Base-by-base conservation (phyloP, 2,329 filamentous ascomycete genomes). In the Cordyceps fumosorosea region DNA sequence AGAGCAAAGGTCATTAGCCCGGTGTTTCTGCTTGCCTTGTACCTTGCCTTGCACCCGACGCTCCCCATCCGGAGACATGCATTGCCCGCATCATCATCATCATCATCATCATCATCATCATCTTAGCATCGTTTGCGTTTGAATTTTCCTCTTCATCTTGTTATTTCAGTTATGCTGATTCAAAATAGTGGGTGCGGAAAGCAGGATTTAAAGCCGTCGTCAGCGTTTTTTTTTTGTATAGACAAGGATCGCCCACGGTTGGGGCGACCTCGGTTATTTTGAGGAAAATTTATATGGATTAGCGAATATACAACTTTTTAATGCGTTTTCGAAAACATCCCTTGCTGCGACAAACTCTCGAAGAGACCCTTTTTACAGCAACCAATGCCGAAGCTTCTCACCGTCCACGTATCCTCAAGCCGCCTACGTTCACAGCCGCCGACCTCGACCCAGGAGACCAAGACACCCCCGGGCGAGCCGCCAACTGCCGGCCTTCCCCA, bases 1-100 rank as follows among this genome's bases (percentile, higher is more conserved):
- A 82, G 72, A 78, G 75, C 74, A 82, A 81, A 56, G 60, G 60
- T 62, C 60, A 62, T 26, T 62, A 62, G 22, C 20, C 54, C 60
- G 24, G 18, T 44, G 22, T 42, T 47, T 22, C 52, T 24, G 14
- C 7, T 26, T 50, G 20, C 20, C 18, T n/a, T n/a, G n/a, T 29
- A 29, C 29, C 29, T 29, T 6, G 29, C 8, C 29, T 29, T 47
- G n/a, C 8, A 26, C 32, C 29, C 11, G 29, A 24, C 55, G 20
- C 8, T 26, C 3, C 4, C 16, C 10, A 3, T 44, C 16, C 2
- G 55, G 26, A 45, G 24, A 29, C 2, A 10, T 10, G 32, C 14
- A 52, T 52, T 37, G 29, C 12, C 47, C 48, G 22, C 56, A 52
- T 52, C 24, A 14, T 59, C 56, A 32, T 44, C 51, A 29, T 1